These are phyloP conservation scores for Lactarius sanguifluus DNA, from an alignment of 768 basidiomycete species.

Conservation along the genomic window DNA sequence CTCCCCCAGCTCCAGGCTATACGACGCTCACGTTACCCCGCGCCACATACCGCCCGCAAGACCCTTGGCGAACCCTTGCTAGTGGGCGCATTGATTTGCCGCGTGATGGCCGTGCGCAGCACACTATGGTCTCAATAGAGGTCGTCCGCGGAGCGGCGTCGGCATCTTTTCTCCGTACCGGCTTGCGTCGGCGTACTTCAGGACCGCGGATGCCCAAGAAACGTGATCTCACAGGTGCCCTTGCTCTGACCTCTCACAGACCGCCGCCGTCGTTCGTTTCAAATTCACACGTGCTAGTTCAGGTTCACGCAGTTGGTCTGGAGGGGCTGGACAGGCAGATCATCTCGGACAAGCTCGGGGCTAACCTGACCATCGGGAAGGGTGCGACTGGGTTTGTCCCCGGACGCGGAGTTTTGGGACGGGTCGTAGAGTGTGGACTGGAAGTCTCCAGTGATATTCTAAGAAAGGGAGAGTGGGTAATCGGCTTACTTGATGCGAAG, in stretches of 20 bases:
- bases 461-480: conserved; percentile 82
- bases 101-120: conserved; percentile 74
- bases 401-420: conserved; percentile 83
- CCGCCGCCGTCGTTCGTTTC: conserved; percentile 73
- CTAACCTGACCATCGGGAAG: conserved; percentile 31
- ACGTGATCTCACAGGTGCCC: conserved; percentile 30
- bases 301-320: conserved; percentile 87
- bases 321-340: conserved; percentile 72
- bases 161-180: conserved; percentile 17
- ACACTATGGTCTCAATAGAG: conserved; percentile 87
- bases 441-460: conserved; percentile 62
- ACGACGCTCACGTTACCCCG: conserved; percentile 47
- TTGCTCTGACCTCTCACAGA: conserved; percentile 37
- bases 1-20: conserved; percentile 34
- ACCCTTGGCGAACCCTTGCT: conserved; percentile 38
- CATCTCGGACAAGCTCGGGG: conserved; percentile 47
- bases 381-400: conserved; percentile 66
- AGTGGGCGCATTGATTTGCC: conserved; percentile 70
- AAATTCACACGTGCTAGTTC: conserved; percentile 69
- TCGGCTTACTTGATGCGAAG: conserved; percentile 73
- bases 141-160: conserved; percentile 55
- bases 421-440: conserved; percentile 80
- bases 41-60: conserved; percentile 43
- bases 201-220: conserved; percentile 13
- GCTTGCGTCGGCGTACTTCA: conserved; percentile 22